Evolutionary conservation across 768 basidiomycete species (phyloP).

Genomic region (Lactarius akahatsu): DNA sequence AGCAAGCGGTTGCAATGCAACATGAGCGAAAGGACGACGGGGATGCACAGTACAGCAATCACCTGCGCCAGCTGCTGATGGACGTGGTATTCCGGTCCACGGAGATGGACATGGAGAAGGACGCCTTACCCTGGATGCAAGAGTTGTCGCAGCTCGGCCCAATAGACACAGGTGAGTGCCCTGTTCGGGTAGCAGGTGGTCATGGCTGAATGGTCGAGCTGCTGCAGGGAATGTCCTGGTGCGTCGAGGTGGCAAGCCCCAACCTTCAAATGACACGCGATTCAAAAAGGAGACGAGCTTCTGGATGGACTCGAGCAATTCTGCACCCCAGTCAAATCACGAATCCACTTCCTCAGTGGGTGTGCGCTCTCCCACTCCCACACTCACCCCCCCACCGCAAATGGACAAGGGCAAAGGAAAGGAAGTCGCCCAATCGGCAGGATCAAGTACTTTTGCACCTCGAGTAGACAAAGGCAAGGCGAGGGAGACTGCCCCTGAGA

Average conservation of each 20-base stretch:
- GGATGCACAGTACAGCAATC: neutral
- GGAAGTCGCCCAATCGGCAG: neutral
- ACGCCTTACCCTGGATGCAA: neutral
- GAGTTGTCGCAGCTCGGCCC: conserved; percentile 7
- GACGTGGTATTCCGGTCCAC: conserved; percentile 9
- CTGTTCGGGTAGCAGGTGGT: no score
- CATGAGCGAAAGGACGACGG: neutral
- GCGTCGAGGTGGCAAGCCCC: conserved; percentile 5
- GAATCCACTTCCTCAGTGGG: neutral
- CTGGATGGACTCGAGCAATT: conserved; percentile 12
- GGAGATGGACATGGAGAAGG: neutral
- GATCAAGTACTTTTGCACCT: neutral
- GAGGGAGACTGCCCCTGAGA: neutral
- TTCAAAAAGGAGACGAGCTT: conserved; percentile 6
- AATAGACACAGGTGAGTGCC: neutral
- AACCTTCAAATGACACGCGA: neutral
- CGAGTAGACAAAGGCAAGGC: conserved; percentile 13
- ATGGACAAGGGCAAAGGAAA: conserved; percentile 2
- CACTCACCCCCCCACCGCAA: neutral
- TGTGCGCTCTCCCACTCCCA: neutral
- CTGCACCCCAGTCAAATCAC: neutral
- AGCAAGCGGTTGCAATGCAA: conserved; percentile 19
- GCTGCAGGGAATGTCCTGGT: neutral
- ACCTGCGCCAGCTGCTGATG: conserved; percentile 11
- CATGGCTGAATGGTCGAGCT: neutral